These are phyloP conservation scores for Extremus antarcticus DNA, from an alignment of 495 filamentous ascomycete species.

Conservation along the genomic window DNA sequence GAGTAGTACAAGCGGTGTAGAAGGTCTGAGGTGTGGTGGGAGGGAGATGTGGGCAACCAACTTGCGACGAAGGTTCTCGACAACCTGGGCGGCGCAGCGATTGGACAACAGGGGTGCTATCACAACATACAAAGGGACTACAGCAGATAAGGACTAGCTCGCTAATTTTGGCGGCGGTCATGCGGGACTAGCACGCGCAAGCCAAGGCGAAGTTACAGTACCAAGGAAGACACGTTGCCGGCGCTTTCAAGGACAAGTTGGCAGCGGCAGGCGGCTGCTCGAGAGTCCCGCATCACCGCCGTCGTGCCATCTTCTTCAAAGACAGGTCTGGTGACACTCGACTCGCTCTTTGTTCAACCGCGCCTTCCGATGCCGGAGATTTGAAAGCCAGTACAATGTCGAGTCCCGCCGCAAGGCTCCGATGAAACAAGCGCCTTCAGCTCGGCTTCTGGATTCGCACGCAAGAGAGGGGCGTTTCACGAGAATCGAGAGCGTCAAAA, in stretches of 20 bases:
- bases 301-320: background rate
- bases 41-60: background rate
- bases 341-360: conserved; percentile 1
- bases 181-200: no score
- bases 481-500: background rate
- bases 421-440: conserved; percentile 15
- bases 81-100: background rate
- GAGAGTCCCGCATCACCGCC: background rate
- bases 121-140: background rate
- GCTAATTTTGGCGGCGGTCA: background rate
- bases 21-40: background rate
- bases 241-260: background rate
- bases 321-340: background rate
- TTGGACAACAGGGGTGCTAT: background rate
- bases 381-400: no score
- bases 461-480: background rate
- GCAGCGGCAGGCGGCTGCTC: background rate
- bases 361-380: conserved; percentile 1
- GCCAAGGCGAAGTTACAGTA: no score
- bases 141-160: background rate
- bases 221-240: background rate
- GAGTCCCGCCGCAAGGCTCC: no score
- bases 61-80: background rate
- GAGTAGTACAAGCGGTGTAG: background rate
- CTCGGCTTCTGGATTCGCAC: background rate